Base-by-base conservation (phyloP, 192 early-diverging fungal species). In the Dissophora globulifera region DNA sequence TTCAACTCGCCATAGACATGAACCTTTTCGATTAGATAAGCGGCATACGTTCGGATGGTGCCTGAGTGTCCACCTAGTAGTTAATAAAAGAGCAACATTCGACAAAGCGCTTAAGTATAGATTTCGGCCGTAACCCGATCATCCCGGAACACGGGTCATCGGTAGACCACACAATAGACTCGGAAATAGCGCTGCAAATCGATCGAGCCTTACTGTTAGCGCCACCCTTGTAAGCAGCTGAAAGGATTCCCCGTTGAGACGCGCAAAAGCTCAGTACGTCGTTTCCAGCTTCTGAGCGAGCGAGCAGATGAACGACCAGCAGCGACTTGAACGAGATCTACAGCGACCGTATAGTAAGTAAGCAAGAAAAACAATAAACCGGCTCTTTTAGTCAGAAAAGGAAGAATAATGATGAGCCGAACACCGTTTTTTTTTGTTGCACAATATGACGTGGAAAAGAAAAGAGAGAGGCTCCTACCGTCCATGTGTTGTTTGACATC, bases 261-360 rank as follows among this genome's bases (percentile, higher is more conserved):
- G 72, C 62, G 62, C 72, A 68, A 54, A 81, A 87, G 13, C 76
- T 82, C 43, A 90, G 62, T 13, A 92, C 85, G 19, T 84, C 78
- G 38, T 89, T 86, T 12, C 84, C 84, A 11, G 84, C 81, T 27
- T 88, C 90, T 64, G 91, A 85, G n/a, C 93, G 79, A 55, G 91
- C 83, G 56, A 94, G 81, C 32, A 87, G 83, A 60, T 94, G 93
- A 19, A 92, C 76, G 10, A 93, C 80, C 58, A 91, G 82, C 12
- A 94, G 74, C 2, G 89, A 79, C 69, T 94, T 94, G 79, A 92
- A 93, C 1, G 86, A 85, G 30, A 86, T 84, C 92, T 93, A 71
- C n/a, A 2, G 49, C 50, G 26, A 6, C 40, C 30, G 49, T 13
- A 40, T n/a, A 61, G 38, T 30, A 45, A 45, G 4, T n/a, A 17